phyloP scores from a whole-genome alignment of 176 grass and related monocot genomes.

The Phoenix roebelenii region DNA sequence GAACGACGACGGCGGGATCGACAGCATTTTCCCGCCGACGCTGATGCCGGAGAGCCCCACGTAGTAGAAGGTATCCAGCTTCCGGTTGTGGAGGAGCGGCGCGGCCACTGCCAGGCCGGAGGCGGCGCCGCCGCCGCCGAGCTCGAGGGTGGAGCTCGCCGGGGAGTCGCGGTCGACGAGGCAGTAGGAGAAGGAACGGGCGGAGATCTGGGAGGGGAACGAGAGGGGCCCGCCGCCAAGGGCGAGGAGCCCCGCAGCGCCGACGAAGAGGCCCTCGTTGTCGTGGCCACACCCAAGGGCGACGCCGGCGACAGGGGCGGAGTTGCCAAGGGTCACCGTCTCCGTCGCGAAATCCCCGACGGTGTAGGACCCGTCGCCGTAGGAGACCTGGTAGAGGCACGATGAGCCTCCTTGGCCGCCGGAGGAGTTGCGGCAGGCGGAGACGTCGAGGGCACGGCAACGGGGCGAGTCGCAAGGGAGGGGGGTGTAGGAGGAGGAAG shows the following conservation, averaged over 20 bases:
- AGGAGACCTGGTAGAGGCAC: not conserved
- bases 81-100: conserved; percentile 46
- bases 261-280: conserved; percentile 59
- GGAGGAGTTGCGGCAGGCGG: conserved; percentile 20
- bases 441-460: not conserved
- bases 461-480: not conserved
- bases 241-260: not conserved
- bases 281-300: conserved; percentile 16
- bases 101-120: conserved; percentile 26
- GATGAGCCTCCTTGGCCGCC: not conserved
- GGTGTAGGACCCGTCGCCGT: not conserved
- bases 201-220: conserved; percentile 89
- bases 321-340: conserved; percentile 56
- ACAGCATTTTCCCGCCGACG: conserved; percentile 47
- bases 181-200: conserved; percentile 76
- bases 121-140: conserved; percentile 10
- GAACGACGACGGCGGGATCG: conserved; percentile 42
- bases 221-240: conserved; percentile 44
- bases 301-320: not conserved
- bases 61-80: conserved; percentile 75
- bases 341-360: conserved; percentile 28
- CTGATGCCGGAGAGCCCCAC: conserved; percentile 48
- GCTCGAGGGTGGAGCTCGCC: conserved; percentile 65
- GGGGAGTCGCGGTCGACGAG: conserved; percentile 94
- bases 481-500: conserved; percentile 38